Evolutionary conservation across 2,329 filamentous ascomycete species (phyloP), one percentile per base, ranked within the genome.

Genomic region (Magnaporthiopsis poae): DNA sequence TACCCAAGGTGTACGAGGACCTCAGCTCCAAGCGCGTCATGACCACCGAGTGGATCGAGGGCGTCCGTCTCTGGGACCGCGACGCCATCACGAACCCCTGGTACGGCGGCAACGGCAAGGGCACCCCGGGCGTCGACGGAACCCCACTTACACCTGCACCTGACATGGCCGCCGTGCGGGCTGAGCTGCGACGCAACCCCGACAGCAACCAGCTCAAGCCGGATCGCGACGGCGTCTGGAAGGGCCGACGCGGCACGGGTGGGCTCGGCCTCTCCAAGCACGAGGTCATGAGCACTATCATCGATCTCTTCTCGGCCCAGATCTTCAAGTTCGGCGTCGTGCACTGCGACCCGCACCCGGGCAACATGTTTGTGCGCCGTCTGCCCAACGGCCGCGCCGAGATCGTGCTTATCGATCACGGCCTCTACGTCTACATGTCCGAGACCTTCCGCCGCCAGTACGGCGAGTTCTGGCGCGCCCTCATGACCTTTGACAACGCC

Each of bases 21-120:
- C 84, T 97, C 35, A 92, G 87, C 65, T 92, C 90, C 21, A 90
- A 83, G 74, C 85, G 95, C 56, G 88, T 99, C 63, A 89, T 99
- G 81, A 96, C 93, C 0, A 92, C 94, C 0, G 95, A 99, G 76
- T 99, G 95, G 95, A 96, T 99, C 68, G 95, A 99, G 77, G 95
- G 95, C 8, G 87, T 96, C 2, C 85, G 93, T 1, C 81, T 99
- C 2, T 96, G 93, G 92, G 94, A 98, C 73, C 96, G 96, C 75
- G 87, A 91, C 67, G 84, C 89, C 65, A 88, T 97, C 74, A 90
- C 87, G 0, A 83, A 84, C 2, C 82, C 85, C 5, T 98, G 95
- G 94, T 79, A 88, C 56, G 93, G 92, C 29, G 90, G 90, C 8
- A 85, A 87, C 79, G 86, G 88, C 21, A 82, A 86, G 68, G 91